Evolutionary conservation across 1,284 basidiomycete genomes (phyloP).

Genomic region (Tausonia pullulans): DNA sequence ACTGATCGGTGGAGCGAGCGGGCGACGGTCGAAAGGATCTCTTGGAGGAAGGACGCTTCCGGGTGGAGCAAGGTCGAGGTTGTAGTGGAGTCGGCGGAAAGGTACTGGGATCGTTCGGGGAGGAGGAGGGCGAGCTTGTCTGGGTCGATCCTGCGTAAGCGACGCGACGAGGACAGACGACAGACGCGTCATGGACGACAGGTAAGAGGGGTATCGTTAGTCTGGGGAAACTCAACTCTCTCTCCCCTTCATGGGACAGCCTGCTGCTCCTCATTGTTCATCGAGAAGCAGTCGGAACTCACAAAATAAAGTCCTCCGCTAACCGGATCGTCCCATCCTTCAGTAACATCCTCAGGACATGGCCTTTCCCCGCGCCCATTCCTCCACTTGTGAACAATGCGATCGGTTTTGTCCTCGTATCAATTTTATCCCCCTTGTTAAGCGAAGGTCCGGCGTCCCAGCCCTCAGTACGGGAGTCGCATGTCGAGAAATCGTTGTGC

Average conservation of each 20-base stretch:
- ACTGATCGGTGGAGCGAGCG: background rate
- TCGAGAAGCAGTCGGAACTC: background rate
- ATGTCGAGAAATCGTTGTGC: background rate
- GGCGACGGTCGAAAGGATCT: conserved; percentile 11
- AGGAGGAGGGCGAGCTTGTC: conserved; percentile 13
- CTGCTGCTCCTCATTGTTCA: no score
- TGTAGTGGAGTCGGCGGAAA: background rate
- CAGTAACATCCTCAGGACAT: conserved; percentile 10
- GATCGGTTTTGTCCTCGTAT: background rate
- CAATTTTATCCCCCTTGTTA: no score
- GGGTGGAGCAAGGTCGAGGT: conserved; percentile 15
- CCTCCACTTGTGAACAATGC: conserved; percentile 15
- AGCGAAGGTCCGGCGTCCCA: background rate
- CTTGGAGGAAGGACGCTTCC: conserved; percentile 16
- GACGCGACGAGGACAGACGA: no score
- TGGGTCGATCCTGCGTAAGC: conserved; percentile 13
- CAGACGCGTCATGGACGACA: background rate
- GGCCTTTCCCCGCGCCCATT: conserved; percentile 16
- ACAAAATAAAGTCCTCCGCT: conserved; percentile 13
- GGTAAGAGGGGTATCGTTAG: background rate
- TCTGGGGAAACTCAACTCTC: background rate
- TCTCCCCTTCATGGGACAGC: no score
- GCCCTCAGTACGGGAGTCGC: background rate
- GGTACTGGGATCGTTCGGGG: conserved; percentile 12
- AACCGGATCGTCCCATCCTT: conserved; percentile 10